phyloP scores from a whole-genome alignment of 345 rosid species.

The Hypericum perforatum region DNA sequence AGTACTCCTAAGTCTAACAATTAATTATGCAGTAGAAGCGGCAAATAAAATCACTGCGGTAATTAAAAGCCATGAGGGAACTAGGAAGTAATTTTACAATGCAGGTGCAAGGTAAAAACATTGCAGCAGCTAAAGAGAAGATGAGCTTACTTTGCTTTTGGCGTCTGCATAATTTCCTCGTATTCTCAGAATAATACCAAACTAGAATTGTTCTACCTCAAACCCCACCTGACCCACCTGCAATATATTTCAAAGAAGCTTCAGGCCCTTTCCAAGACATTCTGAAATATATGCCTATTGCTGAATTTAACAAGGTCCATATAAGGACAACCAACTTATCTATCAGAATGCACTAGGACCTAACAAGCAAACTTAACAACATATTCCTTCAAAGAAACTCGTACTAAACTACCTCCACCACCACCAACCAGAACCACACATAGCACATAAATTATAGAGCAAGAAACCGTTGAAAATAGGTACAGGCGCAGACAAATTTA shows the following conservation, averaged over 20 bases:
- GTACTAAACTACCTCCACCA: conserved; percentile 73
- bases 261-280: conserved; percentile 15
- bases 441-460: conserved; percentile 13
- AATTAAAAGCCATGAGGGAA: neutral
- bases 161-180: conserved; percentile 64
- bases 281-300: conserved; percentile 23
- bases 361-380: conserved; percentile 30
- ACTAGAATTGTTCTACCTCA: conserved; percentile 18
- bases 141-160: conserved; percentile 58
- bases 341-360: conserved; percentile 25
- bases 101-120: neutral
- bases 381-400: conserved; percentile 85
- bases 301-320: conserved; percentile 8
- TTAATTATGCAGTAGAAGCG: too few relatives aligned
- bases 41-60: neutral
- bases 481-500: too few relatives aligned
- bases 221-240: conserved; percentile 47
- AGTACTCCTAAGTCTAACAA: too few relatives aligned
- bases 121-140: neutral
- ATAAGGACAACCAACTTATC: conserved; percentile 20
- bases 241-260: conserved; percentile 27
- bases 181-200: conserved; percentile 14
- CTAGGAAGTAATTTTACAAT: too few relatives aligned
- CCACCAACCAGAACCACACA: conserved; percentile 62
- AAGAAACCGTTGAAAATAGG: conserved; percentile 20